Evolutionary conservation across 768 basidiomycete genomes (phyloP).

Genomic region (Russula emetica): DNA sequence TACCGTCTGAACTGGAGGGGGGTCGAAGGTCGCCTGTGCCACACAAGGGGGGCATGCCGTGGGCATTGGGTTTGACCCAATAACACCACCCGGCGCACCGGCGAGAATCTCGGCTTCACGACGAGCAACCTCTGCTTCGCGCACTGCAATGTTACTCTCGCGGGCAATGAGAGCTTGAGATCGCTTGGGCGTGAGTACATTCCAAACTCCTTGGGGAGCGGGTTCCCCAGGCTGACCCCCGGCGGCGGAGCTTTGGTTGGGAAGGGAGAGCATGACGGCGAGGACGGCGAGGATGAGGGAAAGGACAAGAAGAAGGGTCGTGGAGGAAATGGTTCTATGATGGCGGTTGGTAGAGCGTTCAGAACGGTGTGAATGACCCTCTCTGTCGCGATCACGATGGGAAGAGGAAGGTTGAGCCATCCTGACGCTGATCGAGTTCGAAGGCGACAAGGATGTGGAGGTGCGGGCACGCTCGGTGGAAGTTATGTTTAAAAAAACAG

Average conservation of each 20-base stretch:
- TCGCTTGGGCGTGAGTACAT: conserved; percentile 76
- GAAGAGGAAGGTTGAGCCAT: conserved; percentile 89
- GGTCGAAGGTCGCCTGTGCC: conserved; percentile 50
- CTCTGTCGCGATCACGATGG: conserved; percentile 53
- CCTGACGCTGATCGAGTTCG: conserved; percentile 60
- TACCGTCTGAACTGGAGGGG: conserved; percentile 64
- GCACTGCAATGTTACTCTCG: conserved; percentile 72
- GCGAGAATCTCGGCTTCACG: conserved; percentile 82
- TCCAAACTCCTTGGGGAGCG: conserved; percentile 53
- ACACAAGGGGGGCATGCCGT: conserved; percentile 57
- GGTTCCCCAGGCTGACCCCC: conserved; percentile 33
- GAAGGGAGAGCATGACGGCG: conserved; percentile 85
- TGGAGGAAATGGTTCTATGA: conserved; percentile 83
- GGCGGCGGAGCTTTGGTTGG: conserved; percentile 47
- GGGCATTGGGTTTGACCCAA: conserved; percentile 45
- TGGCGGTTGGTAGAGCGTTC: conserved; percentile 67
- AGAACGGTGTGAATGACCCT: conserved; percentile 51
- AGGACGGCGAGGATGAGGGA: conserved; percentile 82
- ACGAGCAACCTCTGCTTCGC: conserved; percentile 85
- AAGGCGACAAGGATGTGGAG: conserved; percentile 74
- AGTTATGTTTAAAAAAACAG: conserved; percentile 47
- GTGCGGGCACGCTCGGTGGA: conserved; percentile 58
- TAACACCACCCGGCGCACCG: conserved; percentile 77
- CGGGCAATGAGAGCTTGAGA: conserved; percentile 75
- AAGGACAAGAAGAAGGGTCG: conserved; percentile 79